Conservation (phyloP, 2,329 filamentous ascomycete species). For the Graphiopsis chlorocephala region DNA sequence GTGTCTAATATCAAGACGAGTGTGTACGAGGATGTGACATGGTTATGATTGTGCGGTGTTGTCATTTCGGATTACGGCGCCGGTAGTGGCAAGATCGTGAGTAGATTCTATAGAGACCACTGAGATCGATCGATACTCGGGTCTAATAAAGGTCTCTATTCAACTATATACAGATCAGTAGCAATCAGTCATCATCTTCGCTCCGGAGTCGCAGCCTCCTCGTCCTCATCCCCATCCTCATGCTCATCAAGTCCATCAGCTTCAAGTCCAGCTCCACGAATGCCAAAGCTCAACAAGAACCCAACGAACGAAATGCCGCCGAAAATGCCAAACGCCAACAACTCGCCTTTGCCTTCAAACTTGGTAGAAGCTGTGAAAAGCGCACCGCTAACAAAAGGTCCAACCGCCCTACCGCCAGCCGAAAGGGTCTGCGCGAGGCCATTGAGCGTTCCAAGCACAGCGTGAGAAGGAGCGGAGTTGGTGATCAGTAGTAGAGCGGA, state of each 20-base stretch:
- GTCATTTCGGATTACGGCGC: too few species aligned
- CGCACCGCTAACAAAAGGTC: constrained; percentile 82
- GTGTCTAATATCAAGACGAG: too few species aligned
- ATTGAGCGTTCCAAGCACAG: constrained; percentile 84
- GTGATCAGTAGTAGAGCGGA: constrained; percentile 89
- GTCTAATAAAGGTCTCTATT: neutral
- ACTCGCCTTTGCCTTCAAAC: constrained; percentile 76
- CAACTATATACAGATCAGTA: neutral
- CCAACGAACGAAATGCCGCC: constrained; percentile 78
- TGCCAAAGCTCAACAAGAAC: constrained; percentile 75
- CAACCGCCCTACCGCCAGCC: constrained; percentile 81
- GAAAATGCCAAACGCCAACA: constrained; percentile 82
- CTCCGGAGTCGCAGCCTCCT: constrained; percentile 27
- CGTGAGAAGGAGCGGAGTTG: constrained; percentile 83
- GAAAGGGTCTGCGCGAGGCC: constrained; percentile 92
- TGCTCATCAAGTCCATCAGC: constrained; percentile 54
- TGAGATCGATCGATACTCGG: too few species aligned
- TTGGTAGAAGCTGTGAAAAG: constrained; percentile 77
- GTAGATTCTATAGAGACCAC: too few species aligned
- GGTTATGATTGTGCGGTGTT: too few species aligned
- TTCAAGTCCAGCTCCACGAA: constrained; percentile 62
- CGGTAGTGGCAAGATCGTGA: too few species aligned
- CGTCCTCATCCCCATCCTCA: constrained; percentile 30
- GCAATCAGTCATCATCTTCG: neutral
- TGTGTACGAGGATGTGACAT: too few species aligned